phyloP scores from a whole-genome alignment of 1,284 basidiomycete species.

The Athelia sp. region DNA sequence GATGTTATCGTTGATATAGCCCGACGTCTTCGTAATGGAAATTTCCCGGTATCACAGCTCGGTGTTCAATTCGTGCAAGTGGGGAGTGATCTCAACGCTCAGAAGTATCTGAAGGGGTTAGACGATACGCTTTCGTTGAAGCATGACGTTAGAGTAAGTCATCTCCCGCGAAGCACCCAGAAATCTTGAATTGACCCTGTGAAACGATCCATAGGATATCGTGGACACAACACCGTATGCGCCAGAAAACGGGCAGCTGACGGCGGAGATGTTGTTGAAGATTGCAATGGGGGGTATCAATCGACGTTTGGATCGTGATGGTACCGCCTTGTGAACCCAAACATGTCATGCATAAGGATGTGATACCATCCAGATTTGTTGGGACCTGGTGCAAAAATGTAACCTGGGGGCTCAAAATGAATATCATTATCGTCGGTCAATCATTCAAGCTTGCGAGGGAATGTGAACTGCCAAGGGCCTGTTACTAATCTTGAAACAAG shows the following conservation, averaged over 20 bases:
- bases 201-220: conserved; percentile 53
- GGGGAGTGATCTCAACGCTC: conserved; percentile 39
- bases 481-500: too few relatives aligned
- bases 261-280: conserved; percentile 42
- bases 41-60: conserved; percentile 47
- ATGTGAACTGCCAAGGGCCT: too few relatives aligned
- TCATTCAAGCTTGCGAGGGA: too few relatives aligned
- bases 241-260: conserved; percentile 30
- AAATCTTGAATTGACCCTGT: too few relatives aligned
- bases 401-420: too few relatives aligned
- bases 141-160: conserved; percentile 31
- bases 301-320: conserved; percentile 45
- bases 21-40: conserved; percentile 38
- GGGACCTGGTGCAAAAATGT: too few relatives aligned
- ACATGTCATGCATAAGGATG: too few relatives aligned
- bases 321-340: too few relatives aligned
- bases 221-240: conserved; percentile 56
- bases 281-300: conserved; percentile 57
- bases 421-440: too few relatives aligned
- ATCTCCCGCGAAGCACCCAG: too few relatives aligned
- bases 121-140: conserved; percentile 39
- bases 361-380: too few relatives aligned
- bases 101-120: conserved; percentile 39
- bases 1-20: conserved; percentile 44
- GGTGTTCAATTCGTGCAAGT: conserved; percentile 64